Base-by-base conservation (phyloP, 345 rosid species). In the Gynandropsis gynandra region DNA sequence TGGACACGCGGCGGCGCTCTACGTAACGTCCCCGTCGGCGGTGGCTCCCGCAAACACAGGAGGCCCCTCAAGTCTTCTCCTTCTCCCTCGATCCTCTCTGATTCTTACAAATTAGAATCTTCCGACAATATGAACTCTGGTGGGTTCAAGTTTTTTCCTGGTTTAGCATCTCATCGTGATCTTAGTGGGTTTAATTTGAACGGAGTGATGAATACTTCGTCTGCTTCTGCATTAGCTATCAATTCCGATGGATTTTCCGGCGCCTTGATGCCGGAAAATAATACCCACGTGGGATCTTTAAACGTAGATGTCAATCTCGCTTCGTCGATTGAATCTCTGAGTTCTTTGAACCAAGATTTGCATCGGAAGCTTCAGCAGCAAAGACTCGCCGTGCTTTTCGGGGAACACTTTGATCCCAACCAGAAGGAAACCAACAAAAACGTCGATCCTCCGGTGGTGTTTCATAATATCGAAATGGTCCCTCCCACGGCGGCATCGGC, bases 321-420 rank as follows among this genome's bases (percentile, higher is more conserved):
- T 4, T 83, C 82, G 32, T 86, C 97, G 8, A 83, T 87, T 27
- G 94, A 85, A 62, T 85, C 94, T 42, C 64, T 92, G 75, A 87
- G 97, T 53, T 80, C 84, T 32, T 71, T 93, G 44, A 85, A 88
- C 77, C 95, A 88, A 52, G 95, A 87, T 70, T 76, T 92, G 71
- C 97, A 83, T 76, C 83, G 81, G 80, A 88, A 82, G 74, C 65
- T 92, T 65, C 99, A 92, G 76, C 90, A 92, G 67, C 95, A 85
- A 27, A 73, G 95, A 54, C 68, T 88, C 52, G 69, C 86, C 50
- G 63, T 73, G 81, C 81, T 85, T 50, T 74, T 76, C 19, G 79
- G 78, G 5, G 80, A 59, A 21, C 41, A 44, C 34, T 20, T 35
- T 0, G 74, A 72, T 40, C 49, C 49, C 33, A 70, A 39, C 51